Percentiles rank a stretch among this genome's conserved stretches.
phyloP scores from a whole-genome alignment of 1,284 basidiomycete genomes.

The Schizophyllum commune region DNA sequence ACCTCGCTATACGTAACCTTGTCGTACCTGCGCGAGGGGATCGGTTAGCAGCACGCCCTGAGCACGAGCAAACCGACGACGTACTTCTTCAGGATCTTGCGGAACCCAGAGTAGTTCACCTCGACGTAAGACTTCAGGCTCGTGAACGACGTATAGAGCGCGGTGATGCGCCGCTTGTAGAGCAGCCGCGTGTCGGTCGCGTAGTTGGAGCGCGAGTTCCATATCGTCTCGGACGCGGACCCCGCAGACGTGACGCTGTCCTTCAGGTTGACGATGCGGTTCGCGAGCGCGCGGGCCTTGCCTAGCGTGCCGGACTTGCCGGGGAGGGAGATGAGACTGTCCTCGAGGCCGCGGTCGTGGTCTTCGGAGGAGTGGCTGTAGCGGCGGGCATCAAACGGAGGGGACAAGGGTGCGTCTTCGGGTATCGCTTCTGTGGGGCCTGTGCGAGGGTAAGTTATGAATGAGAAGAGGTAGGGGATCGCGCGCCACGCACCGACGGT shows the following conservation, averaged over 20 bases:
- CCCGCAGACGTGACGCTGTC: slow-evolving; percentile 42
- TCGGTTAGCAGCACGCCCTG: slow-evolving; percentile 5
- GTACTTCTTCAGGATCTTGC: slow-evolving; percentile 95
- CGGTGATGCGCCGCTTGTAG: slow-evolving; percentile 88
- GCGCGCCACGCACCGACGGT: background rate
- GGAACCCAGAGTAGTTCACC: slow-evolving; percentile 90
- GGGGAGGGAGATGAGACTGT: slow-evolving; percentile 21
- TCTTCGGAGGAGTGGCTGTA: slow-evolving; percentile 14
- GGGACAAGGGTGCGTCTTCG: slow-evolving; percentile 5
- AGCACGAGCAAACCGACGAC: slow-evolving; percentile 17
- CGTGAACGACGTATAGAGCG: slow-evolving; percentile 79
- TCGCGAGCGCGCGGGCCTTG: slow-evolving; percentile 30
- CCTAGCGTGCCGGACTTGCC: slow-evolving; percentile 32
- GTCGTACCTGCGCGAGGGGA: slow-evolving; percentile 64
- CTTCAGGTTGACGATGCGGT: slow-evolving; percentile 34
- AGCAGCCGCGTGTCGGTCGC: slow-evolving; percentile 85
- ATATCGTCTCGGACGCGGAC: slow-evolving; percentile 45
- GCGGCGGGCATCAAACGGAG: slow-evolving; percentile 5
- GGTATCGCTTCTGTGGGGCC: background rate
- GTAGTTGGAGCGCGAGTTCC: slow-evolving; percentile 80
- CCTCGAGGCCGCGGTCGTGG: slow-evolving; percentile 17
- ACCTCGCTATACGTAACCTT: slow-evolving; percentile 85
- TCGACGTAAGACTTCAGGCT: slow-evolving; percentile 90
- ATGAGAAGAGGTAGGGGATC: background rate
- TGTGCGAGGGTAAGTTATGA: background rate